Evolutionary conservation across 805 yeast genomes (phyloP).

Genomic region (Saccharomycopsis oosterbeekiorum): DNA sequence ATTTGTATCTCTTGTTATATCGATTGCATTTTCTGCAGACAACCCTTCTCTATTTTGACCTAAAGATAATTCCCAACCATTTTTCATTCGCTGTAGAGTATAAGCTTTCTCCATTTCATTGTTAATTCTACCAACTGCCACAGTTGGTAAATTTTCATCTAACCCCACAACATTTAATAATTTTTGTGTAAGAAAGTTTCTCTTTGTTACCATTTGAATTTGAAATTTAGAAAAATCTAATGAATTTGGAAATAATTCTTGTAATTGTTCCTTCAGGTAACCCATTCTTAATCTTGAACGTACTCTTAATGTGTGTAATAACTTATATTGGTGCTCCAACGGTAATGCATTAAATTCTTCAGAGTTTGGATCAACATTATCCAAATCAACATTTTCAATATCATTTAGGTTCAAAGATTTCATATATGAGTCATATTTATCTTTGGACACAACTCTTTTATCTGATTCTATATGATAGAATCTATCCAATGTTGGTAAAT

Average conservation of each 20-base stretch:
- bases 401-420: slow-evolving; percentile 37
- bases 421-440: slow-evolving; percentile 56
- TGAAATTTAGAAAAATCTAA: slow-evolving; percentile 91
- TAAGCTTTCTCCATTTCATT: slow-evolving; percentile 76
- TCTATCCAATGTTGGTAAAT: slow-evolving; percentile 61
- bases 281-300: slow-evolving; percentile 93
- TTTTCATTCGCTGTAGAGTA: slow-evolving; percentile 60
- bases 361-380: slow-evolving; percentile 75
- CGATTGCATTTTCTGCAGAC: slow-evolving; percentile 37
- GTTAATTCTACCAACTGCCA: slow-evolving; percentile 52
- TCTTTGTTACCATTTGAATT: slow-evolving; percentile 81
- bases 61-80: slow-evolving; percentile 76
- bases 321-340: slow-evolving; percentile 76
- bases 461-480: slow-evolving; percentile 49
- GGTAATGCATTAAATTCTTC: slow-evolving; percentile 71
- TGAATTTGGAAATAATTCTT: slow-evolving; percentile 69
- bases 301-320: slow-evolving; percentile 70
- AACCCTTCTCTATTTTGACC: slow-evolving; percentile 32
- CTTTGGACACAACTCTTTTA: slow-evolving; percentile 62
- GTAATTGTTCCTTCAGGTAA: slow-evolving; percentile 79
- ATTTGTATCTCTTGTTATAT: slow-evolving; percentile 29
- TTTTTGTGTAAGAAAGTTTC: slow-evolving; percentile 83
- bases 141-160: slow-evolving; percentile 38
- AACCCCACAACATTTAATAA: slow-evolving; percentile 77
- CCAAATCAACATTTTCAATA: slow-evolving; percentile 60